Evolutionary conservation across 139 green algal species (phyloP).

Genomic region (Bryopsis sp.): DNA sequence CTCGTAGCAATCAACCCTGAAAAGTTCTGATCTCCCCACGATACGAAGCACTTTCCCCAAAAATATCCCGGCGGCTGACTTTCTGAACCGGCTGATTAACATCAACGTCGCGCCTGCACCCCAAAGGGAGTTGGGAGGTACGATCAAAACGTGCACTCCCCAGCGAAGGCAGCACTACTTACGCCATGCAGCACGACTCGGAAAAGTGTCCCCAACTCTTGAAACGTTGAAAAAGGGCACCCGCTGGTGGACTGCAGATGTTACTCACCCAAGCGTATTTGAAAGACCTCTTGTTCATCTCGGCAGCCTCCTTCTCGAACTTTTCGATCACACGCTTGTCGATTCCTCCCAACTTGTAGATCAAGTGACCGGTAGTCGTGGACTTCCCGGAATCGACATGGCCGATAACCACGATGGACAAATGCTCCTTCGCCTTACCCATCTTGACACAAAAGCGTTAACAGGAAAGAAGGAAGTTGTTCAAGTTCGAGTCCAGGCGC

Average conservation of each 20-base stretch:
- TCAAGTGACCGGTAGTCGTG: constrained; percentile 76
- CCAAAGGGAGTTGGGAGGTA: not conserved
- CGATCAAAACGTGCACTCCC: no score
- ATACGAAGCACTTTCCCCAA: no score
- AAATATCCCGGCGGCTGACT: no score
- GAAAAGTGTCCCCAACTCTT: not conserved
- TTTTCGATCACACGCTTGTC: constrained; percentile 80
- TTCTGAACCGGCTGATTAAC: no score
- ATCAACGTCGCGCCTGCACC: no score
- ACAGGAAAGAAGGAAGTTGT: no score
- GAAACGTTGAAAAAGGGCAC: no score
- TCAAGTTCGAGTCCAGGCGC: no score
- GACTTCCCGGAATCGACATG: constrained; percentile 81
- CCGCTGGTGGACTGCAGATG: not conserved
- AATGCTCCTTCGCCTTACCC: not conserved
- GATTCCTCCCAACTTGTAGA: constrained; percentile 83
- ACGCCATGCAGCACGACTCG: not conserved
- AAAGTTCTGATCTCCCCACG: no score
- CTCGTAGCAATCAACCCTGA: no score
- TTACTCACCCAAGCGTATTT: constrained; percentile 60
- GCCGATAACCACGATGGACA: constrained; percentile 15
- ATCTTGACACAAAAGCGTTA: no score
- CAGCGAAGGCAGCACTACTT: no score
- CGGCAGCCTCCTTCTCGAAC: constrained; percentile 63
- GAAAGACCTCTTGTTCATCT: constrained; percentile 50